Conservation (phyloP, 768 basidiomycete genomes). For the Tephrocybe sp. region DNA sequence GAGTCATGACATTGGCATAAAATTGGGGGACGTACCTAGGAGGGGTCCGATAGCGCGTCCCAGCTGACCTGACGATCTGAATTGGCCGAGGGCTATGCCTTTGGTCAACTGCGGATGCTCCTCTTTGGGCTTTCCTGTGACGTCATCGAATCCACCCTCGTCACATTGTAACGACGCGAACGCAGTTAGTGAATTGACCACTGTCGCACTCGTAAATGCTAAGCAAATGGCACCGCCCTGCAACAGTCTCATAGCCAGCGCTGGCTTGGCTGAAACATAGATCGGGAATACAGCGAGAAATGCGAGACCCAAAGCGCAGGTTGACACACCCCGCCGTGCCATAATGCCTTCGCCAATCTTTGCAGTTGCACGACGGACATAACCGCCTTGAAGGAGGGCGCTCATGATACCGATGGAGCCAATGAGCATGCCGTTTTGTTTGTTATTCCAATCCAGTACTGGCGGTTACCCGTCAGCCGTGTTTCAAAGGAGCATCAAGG, state of each 20-base stretch:
- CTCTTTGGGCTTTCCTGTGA: slow-evolving; percentile 51
- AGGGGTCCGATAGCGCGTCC: slow-evolving; percentile 92
- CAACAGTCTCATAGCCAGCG: slow-evolving; percentile 49
- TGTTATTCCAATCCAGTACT: slow-evolving; percentile 91
- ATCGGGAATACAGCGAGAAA: slow-evolving; percentile 72
- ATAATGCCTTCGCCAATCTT: slow-evolving; percentile 78
- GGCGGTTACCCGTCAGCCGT: slow-evolving; percentile 5
- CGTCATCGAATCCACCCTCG: slow-evolving; percentile 54
- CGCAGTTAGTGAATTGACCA: slow-evolving; percentile 90
- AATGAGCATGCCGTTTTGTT: slow-evolving; percentile 82
- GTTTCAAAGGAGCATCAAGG: background rate
- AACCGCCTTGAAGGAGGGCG: slow-evolving; percentile 89
- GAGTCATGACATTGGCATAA: slow-evolving; percentile 19
- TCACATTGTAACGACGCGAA: slow-evolving; percentile 91
- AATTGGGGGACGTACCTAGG: slow-evolving; percentile 52
- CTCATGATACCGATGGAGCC: slow-evolving; percentile 88
- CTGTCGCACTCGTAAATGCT: slow-evolving; percentile 93
- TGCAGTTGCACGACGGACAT: slow-evolving; percentile 79
- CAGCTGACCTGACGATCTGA: slow-evolving; percentile 91
- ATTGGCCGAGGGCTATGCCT: slow-evolving; percentile 79
- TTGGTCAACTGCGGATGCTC: slow-evolving; percentile 73
- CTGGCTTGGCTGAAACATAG: slow-evolving; percentile 39
- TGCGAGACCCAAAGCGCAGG: slow-evolving; percentile 68
- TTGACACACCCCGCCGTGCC: slow-evolving; percentile 75
- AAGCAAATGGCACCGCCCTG: slow-evolving; percentile 77